phyloP scores from a whole-genome alignment of 495 filamentous ascomycete genomes.

The Daldinia decipiens region DNA sequence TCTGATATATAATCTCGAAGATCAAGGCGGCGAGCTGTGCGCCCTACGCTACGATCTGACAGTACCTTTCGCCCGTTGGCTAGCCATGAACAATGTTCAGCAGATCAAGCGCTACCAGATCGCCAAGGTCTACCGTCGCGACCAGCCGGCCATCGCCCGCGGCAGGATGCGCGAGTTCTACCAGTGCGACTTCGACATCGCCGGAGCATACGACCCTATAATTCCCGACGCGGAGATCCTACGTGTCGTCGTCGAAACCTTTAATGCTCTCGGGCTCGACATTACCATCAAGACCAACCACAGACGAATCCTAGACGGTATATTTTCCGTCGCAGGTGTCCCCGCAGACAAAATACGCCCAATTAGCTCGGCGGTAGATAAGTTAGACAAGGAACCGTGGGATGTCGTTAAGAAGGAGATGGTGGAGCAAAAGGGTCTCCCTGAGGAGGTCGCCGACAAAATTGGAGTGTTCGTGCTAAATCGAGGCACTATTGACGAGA shows the following conservation, averaged over 20 bases:
- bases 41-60: slow-evolving; percentile 84
- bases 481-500: slow-evolving; percentile 67
- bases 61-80: slow-evolving; percentile 90
- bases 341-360: slow-evolving; percentile 76
- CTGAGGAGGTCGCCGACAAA: slow-evolving; percentile 70
- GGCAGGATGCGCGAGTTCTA: slow-evolving; percentile 87
- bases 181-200: slow-evolving; percentile 88
- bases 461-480: slow-evolving; percentile 75
- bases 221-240: slow-evolving; percentile 83
- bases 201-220: slow-evolving; percentile 79
- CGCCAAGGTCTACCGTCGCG: slow-evolving; percentile 76
- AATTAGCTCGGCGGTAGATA: slow-evolving; percentile 82
- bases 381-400: slow-evolving; percentile 83
- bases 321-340: slow-evolving; percentile 81
- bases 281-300: slow-evolving; percentile 83
- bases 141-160: slow-evolving; percentile 75
- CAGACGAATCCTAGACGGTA: slow-evolving; percentile 79
- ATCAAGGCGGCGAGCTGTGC: slow-evolving; percentile 91
- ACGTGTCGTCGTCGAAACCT: slow-evolving; percentile 76
- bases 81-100: slow-evolving; percentile 85
- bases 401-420: slow-evolving; percentile 80
- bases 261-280: slow-evolving; percentile 69
- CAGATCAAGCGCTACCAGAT: slow-evolving; percentile 92
- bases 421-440: slow-evolving; percentile 80
- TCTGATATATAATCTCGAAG: slow-evolving; percentile 87